phyloP scores from a whole-genome alignment of 2,329 filamentous ascomycete genomes.

The Epichloe typhina region DNA sequence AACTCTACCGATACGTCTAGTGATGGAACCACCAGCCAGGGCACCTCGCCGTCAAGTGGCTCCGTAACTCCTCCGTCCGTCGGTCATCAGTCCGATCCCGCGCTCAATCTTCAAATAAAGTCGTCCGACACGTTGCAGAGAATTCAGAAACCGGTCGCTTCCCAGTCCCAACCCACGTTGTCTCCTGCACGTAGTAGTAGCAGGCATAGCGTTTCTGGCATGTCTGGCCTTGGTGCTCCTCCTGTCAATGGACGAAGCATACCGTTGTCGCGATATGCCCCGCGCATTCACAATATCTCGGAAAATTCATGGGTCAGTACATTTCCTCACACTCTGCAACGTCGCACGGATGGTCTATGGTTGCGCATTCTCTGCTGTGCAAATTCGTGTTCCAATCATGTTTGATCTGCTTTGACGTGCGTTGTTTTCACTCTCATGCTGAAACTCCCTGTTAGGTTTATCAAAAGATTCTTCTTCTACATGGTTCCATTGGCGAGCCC shows the following conservation, averaged over 20 bases:
- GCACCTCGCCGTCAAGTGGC: constrained; percentile 51
- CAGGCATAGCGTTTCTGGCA: constrained; percentile 51
- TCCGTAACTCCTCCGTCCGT: constrained; percentile 66
- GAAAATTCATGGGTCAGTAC: constrained; percentile 72
- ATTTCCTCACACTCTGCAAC: neutral
- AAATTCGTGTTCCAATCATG: neutral
- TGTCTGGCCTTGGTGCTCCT: constrained; percentile 47
- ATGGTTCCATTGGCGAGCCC: constrained; percentile 68
- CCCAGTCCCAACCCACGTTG: constrained; percentile 23
- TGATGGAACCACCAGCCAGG: constrained; percentile 42
- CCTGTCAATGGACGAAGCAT: constrained; percentile 40
- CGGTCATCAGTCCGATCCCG: constrained; percentile 50
- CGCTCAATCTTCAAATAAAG: constrained; percentile 48
- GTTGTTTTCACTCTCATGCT: constrained; percentile 5
- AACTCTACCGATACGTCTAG: constrained; percentile 49
- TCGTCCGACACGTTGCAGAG: constrained; percentile 17
- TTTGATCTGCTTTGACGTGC: neutral
- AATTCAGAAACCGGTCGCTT: constrained; percentile 6
- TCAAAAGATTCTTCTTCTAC: constrained; percentile 75
- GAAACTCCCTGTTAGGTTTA: constrained; percentile 51
- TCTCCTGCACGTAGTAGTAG: constrained; percentile 30
- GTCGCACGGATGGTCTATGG: neutral
- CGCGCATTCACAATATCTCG: constrained; percentile 62
- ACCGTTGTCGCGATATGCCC: constrained; percentile 66
- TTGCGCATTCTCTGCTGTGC: neutral